Evolutionary conservation across 1,139 yeast genomes (phyloP), one percentile per base, ranked within the genome.

Genomic region (Pichia sp.): DNA sequence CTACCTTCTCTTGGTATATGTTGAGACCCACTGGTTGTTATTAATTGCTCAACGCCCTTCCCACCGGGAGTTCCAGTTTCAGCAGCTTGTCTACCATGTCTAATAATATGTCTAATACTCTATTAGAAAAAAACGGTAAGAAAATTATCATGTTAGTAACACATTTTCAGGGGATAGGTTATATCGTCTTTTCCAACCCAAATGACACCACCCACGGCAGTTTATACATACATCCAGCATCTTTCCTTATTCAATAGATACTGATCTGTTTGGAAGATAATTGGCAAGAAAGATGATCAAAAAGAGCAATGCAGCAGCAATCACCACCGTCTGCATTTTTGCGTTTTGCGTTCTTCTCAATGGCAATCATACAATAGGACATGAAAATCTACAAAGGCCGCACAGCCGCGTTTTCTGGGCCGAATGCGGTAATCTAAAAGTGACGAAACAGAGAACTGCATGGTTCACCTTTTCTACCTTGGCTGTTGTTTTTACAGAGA

Each of bases 21-120:
- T 7, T 30, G 18, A 30, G 34, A 30, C 7, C 16, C 20, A 3
- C 18, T 30, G 7, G 12, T 12, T 3, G 34, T 3, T n/a, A 30
- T 13, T 7, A 13, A 12, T 7, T 30, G 11, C 16, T 30, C 34
- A 5, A 9, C 8, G 7, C 6, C 34, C 25, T 24, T 36, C 7
- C 27, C 40, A 16, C 16, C 18, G n/a, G 16, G 18, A 15, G 23
- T 16, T 3, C 36, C 26, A 7, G 36, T 26, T 15, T 48, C 49
- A 6, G 44, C 56, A 53, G 94, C 94, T 62, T 85, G 87, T 58
- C 79, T 83, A 32, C 95, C 95, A 59, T 85, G 94, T 59, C 95
- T 80, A 52, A 86, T 85, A 62, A 85, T 84, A 57, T 88, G 87
- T 65, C 82, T 82, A 52, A 85, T 70, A 62, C 85, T 85, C 73